Conservation (phyloP, 2,329 filamentous ascomycete genomes). For the Colletotrichum magnum region DNA sequence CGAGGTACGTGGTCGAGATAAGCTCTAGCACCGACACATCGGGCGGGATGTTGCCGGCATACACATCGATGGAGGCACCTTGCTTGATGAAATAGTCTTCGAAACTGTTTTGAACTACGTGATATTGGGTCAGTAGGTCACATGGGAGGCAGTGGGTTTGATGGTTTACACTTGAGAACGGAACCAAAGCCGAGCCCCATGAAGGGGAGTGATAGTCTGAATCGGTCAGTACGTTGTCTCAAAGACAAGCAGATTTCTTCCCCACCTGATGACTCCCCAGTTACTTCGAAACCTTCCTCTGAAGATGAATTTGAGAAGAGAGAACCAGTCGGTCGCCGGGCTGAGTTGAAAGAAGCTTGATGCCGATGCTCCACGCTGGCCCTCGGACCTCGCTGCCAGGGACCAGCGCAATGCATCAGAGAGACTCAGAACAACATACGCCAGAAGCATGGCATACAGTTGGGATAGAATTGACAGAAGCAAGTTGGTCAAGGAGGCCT, state of each 20-base stretch:
- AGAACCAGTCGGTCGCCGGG: constrained; percentile 38
- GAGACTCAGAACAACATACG: neutral
- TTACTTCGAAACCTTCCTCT: constrained; percentile 15
- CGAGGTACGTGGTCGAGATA: constrained; percentile 38
- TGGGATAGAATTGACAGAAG: too few relatives aligned
- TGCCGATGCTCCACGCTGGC: constrained; percentile 18
- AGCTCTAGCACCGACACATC: constrained; percentile 31
- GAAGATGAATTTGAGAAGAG: constrained; percentile 32
- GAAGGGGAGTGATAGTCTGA: constrained; percentile 28
- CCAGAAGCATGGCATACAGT: too few relatives aligned
- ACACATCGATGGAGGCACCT: constrained; percentile 35
- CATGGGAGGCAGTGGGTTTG: too few relatives aligned
- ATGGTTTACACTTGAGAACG: constrained; percentile 35
- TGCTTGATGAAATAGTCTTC: constrained; percentile 39
- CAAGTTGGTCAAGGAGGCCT: too few relatives aligned
- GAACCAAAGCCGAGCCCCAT: constrained; percentile 36
- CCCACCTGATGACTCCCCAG: constrained; percentile 17
- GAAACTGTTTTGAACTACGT: constrained; percentile 41
- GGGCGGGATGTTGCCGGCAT: constrained; percentile 41
- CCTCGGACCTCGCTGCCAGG: constrained; percentile 18
- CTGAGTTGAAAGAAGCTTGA: constrained; percentile 38
- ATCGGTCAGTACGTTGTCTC: too few relatives aligned
- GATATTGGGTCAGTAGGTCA: too few relatives aligned
- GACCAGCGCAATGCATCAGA: constrained; percentile 35
- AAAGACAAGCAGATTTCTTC: too few relatives aligned